Evolutionary conservation across 352 stramenopile genomes (phyloP).

Genomic region (Pythium aristosporum): DNA sequence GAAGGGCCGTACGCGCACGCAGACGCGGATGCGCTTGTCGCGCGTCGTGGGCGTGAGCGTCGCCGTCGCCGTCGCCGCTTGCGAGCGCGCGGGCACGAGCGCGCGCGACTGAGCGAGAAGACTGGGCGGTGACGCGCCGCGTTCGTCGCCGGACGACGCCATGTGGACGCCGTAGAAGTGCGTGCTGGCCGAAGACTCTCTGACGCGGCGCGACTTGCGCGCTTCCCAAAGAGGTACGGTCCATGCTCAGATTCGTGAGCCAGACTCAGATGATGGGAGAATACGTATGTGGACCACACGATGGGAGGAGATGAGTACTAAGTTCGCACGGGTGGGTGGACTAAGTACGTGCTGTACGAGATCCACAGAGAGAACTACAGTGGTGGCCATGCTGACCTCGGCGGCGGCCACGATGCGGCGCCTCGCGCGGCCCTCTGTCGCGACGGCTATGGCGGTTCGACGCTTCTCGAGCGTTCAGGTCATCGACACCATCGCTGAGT

Average conservation of each 20-base stretch:
- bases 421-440: background rate
- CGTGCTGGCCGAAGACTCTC: background rate
- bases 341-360: constrained; percentile 2
- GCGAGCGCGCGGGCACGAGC: constrained; percentile 9
- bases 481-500: constrained; percentile 53
- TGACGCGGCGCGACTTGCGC: constrained; percentile 3
- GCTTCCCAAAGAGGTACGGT: constrained; percentile 12
- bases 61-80: background rate
- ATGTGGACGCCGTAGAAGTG: background rate
- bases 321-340: background rate
- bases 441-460: background rate
- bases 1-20: constrained; percentile 73
- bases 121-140: constrained; percentile 1
- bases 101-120: constrained; percentile 15
- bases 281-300: background rate
- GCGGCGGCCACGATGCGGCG: constrained; percentile 1
- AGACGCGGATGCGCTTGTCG: constrained; percentile 79
- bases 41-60: constrained; percentile 17
- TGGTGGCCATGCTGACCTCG: background rate
- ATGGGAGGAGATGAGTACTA: background rate
- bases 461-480: constrained; percentile 41
- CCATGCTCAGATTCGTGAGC: background rate
- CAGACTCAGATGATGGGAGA: background rate
- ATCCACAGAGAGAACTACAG: background rate
- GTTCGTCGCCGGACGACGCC: background rate